Base-by-base conservation (phyloP, 345 rosid species). In the Alliaria petiolata region DNA sequence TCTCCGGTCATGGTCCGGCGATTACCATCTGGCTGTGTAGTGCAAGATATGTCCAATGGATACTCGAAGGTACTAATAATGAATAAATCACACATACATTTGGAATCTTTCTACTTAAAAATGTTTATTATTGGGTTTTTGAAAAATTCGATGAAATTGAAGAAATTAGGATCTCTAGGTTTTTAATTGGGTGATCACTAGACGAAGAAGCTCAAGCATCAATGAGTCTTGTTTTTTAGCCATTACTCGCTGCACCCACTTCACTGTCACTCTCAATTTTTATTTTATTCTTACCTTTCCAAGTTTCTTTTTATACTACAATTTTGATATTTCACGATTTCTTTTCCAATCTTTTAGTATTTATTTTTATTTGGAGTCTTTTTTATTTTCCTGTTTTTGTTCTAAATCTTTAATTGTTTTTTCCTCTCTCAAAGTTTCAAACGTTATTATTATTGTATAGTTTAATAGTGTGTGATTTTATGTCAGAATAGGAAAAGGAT, bases 41-140 rank as follows among this genome's bases (percentile, higher is more conserved):
- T 95, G 62, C 97, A 90, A 72, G 99, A 95, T 71, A 88, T 92
- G 95, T 90, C 97, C 6, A 95, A 86, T 78, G 97, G 97, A 8
- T 95, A 90, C 81, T 89, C 97, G 12, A 90, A 87, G 98, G 99
- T 95, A 78, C 5, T 20, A 11, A 30, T 65, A 45, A 33, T 25
- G n/a, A n/a, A n/a, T 51, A 44, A 26, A 26, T n/a, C 0, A 55
- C 16, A 17, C 2, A 40, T 51, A 51, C 49, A 69, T 56, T 46
- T 44, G 52, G 70, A 69, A 61, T 76, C 79, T 62, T 47, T 76
- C 31, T 14, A 1, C 3, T 3, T 4, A 5, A 13, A 46, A 16
- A 22, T 50, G 54, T 49, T 57, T 28, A 35, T 31, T 45, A 14
- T 44, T 43, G 15, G 26, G 19, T 31, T 35, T 52, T 68, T 75